Base-by-base conservation (phyloP, 495 filamentous ascomycete species). In the Umbilicaria muhlenbergii region DNA sequence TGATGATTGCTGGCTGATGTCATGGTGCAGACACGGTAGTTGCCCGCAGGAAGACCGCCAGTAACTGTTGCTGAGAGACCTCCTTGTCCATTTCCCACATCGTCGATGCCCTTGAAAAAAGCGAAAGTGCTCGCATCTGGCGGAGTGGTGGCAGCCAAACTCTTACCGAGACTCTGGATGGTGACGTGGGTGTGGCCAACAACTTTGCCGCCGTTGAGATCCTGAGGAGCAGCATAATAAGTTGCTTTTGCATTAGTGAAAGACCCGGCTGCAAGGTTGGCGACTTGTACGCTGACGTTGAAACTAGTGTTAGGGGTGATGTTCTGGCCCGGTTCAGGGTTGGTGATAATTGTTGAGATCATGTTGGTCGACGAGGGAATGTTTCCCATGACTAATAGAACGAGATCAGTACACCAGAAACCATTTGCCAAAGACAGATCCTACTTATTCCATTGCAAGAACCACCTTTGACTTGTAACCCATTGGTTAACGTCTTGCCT, bases 61-160 rank as follows among this genome's bases (percentile, higher is more conserved):
- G 63, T 58, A 12, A 85, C 76, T 10, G 51, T 49, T 38, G 77
- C 70, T 5, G 51, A 47, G 16, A 84, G 63, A 3, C 63, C 54
- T 28, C 80, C 80, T 1, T 77, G 51, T 32, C 79, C 78, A 51
- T 85, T 66, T 38, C 78, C 80, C 41, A 58, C 67, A 52, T 83
- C 79, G 55, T 84, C 82, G 64, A 85, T 76, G 49, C 81, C 80
- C 64, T 83, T 81, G 71, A 85, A 85, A 64, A 83, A 81, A 43
- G 61, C 74, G 47, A 85, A 83, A 40, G 58, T 60, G n/a, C 52
- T 61, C 34, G 77, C 58, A 41, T 78, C 69, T 0, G 76, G 68
- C 35, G 77, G 71, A 15, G 54, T 51, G 11, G 54, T 64, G 19
- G 67, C 74, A 56, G 62, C 73, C 45, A 70, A 51, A 38, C 51